Conservation (phyloP, 2,329 filamentous ascomycete genomes). For the Parastagonospora avenae region DNA sequence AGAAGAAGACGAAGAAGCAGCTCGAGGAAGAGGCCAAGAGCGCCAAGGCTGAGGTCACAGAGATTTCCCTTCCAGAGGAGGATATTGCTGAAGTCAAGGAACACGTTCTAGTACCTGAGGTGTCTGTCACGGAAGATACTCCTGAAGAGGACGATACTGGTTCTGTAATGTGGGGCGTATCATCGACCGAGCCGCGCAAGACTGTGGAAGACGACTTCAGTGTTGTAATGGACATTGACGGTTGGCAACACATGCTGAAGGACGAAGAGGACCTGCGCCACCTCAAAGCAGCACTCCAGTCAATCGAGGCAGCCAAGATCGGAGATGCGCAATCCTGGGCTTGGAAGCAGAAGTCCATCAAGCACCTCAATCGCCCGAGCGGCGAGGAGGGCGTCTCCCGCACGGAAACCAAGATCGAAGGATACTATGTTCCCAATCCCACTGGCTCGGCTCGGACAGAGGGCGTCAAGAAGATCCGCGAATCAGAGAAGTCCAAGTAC, state of each 20-base stretch:
- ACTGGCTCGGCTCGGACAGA: conserved; percentile 91
- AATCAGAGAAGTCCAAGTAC: conserved; percentile 98
- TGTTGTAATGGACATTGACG: conserved; percentile 71
- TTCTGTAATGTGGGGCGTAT: conserved; percentile 66
- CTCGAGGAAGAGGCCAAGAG: conserved; percentile 61
- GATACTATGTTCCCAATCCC: conserved; percentile 81
- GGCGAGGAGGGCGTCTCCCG: conserved; percentile 57
- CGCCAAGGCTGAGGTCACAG: conserved; percentile 45
- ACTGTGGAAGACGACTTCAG: conserved; percentile 70
- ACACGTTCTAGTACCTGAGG: conserved; percentile 29
- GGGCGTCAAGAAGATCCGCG: conserved; percentile 91
- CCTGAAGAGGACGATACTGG: conserved; percentile 47
- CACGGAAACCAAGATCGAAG: conserved; percentile 61
- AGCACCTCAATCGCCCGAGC: conserved; percentile 67
- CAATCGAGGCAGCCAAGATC: conserved; percentile 55
- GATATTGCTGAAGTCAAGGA: conserved; percentile 36
- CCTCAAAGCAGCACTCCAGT: conserved; percentile 58
- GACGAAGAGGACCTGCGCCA: conserved; percentile 69
- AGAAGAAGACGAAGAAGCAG: conserved; percentile 81
- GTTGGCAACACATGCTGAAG: conserved; percentile 71
- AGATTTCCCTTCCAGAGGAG: conserved; percentile 57
- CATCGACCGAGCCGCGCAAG: conserved; percentile 62
- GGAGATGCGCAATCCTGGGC: conserved; percentile 68
- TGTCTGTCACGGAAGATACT: conserved; percentile 35
- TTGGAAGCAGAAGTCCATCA: conserved; percentile 74